Percentiles rank a stretch among this genome's conserved stretches.
These are phyloP conservation scores for Tricholoma flavovirens DNA, from an alignment of 768 basidiomycete species.

Conservation along the genomic window DNA sequence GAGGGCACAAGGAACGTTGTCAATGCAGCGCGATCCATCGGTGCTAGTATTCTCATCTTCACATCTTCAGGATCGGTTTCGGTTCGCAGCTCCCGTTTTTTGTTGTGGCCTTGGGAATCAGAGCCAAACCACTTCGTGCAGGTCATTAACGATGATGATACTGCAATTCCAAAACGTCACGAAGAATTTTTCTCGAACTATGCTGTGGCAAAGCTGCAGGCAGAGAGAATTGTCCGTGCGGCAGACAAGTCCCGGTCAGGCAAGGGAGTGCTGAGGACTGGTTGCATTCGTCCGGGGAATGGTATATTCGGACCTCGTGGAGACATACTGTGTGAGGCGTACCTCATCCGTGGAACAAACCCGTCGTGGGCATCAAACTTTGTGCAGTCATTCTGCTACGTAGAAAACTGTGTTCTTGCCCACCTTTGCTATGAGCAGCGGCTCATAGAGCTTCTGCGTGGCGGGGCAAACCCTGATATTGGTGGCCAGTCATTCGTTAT, in stretches of 20 bases:
- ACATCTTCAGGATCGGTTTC: slow-evolving; percentile 70
- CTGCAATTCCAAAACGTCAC: slow-evolving; percentile 44
- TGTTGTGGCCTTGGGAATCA: slow-evolving; percentile 73
- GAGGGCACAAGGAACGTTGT: slow-evolving; percentile 64
- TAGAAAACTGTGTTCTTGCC: slow-evolving; percentile 70
- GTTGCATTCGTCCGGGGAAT: slow-evolving; percentile 74
- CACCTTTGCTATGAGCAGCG: slow-evolving; percentile 72
- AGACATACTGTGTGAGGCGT: slow-evolving; percentile 61
- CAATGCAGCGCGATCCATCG: slow-evolving; percentile 46
- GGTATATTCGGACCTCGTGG: slow-evolving; percentile 73
- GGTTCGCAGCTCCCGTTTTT: slow-evolving; percentile 52
- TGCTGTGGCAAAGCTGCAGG: slow-evolving; percentile 56
- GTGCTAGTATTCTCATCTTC: slow-evolving; percentile 56
- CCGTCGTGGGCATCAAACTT: slow-evolving; percentile 57
- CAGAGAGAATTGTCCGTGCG: slow-evolving; percentile 42
- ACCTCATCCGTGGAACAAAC: slow-evolving; percentile 53
- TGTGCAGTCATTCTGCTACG: slow-evolving; percentile 63
- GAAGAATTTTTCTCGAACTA: slow-evolving; percentile 75
- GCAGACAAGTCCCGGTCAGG: slow-evolving; percentile 29
- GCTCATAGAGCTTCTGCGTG: slow-evolving; percentile 44
- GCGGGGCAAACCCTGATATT: slow-evolving; percentile 48
- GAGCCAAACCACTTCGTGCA: slow-evolving; percentile 56
- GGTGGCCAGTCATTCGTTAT: slow-evolving; percentile 68
- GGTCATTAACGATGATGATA: slow-evolving; percentile 57
- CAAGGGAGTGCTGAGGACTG: slow-evolving; percentile 45